Evolutionary conservation across 2,329 filamentous ascomycete species (phyloP).

Genomic region (Fusarium sp.): DNA sequence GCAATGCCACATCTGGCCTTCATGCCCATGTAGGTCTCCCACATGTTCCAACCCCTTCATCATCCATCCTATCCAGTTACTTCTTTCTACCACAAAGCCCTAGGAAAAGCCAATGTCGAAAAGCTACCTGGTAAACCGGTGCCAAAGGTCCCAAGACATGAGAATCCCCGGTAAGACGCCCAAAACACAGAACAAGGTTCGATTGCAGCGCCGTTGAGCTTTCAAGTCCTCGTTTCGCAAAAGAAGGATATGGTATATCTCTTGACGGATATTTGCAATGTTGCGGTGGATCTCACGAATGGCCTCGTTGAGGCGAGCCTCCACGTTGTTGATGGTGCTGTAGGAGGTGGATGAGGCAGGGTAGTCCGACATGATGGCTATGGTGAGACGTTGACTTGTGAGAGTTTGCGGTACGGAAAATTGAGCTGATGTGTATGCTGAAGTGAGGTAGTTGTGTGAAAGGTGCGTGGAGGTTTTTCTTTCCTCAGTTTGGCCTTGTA

Average conservation of each 20-base stretch:
- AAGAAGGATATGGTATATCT: rapidly evolving
- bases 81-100: too few species aligned
- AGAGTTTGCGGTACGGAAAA: background rate
- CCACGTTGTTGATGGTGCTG: background rate
- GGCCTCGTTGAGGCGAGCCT: background rate
- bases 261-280: rapidly evolving
- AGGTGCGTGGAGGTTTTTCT: background rate
- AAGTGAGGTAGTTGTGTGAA: background rate
- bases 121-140: background rate
- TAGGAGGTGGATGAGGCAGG: too few species aligned
- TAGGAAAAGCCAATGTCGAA: too few species aligned
- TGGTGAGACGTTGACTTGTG: background rate
- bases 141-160: background rate
- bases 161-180: background rate
- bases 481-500: background rate
- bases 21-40: too few species aligned
- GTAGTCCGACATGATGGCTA: background rate
- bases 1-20: too few species aligned
- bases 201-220: background rate
- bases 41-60: too few species aligned
- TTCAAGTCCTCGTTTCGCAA: background rate
- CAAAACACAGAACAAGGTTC: background rate
- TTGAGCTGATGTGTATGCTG: background rate
- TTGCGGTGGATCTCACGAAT: background rate
- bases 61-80: too few species aligned